Evolutionary conservation across 352 stramenopile genomes (phyloP), one percentile per base, ranked within the genome.

Genomic region (Phytopythium litorale): DNA sequence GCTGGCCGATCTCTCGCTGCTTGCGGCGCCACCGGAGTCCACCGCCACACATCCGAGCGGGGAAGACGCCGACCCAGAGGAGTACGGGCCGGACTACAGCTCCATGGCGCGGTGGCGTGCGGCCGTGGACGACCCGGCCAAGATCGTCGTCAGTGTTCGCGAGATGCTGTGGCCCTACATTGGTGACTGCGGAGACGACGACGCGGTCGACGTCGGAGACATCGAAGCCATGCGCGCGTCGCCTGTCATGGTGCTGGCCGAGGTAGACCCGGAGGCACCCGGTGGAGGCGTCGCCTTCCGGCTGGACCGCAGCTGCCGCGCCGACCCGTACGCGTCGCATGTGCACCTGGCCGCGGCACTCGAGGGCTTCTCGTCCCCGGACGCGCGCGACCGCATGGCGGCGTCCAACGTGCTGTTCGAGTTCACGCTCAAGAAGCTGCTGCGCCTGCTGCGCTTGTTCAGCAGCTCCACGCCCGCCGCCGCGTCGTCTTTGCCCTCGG

Each of bases 331-430:
- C 60, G 79, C 88, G 38, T 90, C 81, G 5, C 78, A 91, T 42
- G 76, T 89, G 53, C 83, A 91, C 64, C 66, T 94, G 43, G 77
- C 83, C 49, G 70, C 68, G 46, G 78, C 79, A 9, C 72, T 94
- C 12, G 78, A 85, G 25, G 64, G 81, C 30, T 84, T 88, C 46
- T 86, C 78, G 51, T 89, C 78, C 5, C 81, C 81, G 0, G 82
- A 92, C 51, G 75, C 81, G 13, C 76, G 83, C 18, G 82, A 92
- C 48, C 81, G 81, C 45, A 87, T 94, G 72, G 78, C 87, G 54
- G 85, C 88, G 57, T 87, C 80, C 25, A 88, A 92, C 54, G 78
- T 92, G n/a, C 64, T 91, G n/a, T 89, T 92, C 51, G 84, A 94
- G 69, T 78, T 79, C 57, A 85, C 78, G 25, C 62, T 92, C 38